Conservation (phyloP, 257 asterid genomes). For the Przewalskia tangutica region DNA sequence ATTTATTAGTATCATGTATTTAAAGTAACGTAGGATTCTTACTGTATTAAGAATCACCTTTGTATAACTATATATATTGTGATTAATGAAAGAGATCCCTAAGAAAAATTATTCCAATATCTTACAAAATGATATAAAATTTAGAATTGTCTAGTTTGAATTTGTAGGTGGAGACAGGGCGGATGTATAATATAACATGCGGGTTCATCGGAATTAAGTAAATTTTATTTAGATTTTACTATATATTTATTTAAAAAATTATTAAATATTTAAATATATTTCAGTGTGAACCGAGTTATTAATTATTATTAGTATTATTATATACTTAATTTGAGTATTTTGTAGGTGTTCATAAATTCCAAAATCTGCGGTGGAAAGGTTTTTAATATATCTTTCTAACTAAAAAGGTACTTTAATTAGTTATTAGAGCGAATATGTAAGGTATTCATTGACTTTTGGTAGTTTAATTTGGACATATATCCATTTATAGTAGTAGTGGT, state of each 20-base stretch:
- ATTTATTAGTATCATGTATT: too few species aligned
- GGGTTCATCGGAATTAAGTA: background rate
- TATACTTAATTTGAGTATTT: too few species aligned
- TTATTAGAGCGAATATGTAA: background rate
- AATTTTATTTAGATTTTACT: background rate
- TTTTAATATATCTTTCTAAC: background rate
- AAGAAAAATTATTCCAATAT: too few species aligned
- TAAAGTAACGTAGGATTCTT: too few species aligned
- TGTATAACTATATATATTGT: too few species aligned
- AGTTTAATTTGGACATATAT: background rate
- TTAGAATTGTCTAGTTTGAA: background rate
- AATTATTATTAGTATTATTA: background rate
- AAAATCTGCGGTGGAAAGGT: background rate
- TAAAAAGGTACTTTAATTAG: background rate
- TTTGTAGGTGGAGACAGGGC: accelerated
- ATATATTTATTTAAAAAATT: too few species aligned
- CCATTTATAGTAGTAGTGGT: background rate
- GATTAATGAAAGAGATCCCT: too few species aligned
- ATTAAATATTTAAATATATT: too few species aligned
- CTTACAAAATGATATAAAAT: background rate
- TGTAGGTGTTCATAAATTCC: background rate
- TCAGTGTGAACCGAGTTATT: too few species aligned
- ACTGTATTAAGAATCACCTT: too few species aligned
- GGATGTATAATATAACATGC: background rate
- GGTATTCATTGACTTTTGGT: background rate